These are phyloP conservation scores for Sphagnum fallax DNA, from an alignment of 228 moss, liverwort and hornwort genomes.

Conservation along the genomic window DNA sequence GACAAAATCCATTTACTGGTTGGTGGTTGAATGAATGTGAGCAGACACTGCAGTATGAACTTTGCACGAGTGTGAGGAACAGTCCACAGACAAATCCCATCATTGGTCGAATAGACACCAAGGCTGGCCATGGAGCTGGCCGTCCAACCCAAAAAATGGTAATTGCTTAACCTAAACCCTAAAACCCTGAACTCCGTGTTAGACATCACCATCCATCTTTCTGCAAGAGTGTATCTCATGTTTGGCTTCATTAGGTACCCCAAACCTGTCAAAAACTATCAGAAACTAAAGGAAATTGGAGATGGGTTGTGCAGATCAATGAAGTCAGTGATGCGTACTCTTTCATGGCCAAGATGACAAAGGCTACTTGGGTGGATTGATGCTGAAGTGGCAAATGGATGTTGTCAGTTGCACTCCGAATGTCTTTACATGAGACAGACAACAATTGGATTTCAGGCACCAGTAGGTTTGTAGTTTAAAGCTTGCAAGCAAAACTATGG, in stretches of 20 bases:
- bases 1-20: no score
- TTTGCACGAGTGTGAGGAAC: constrained; percentile 35
- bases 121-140: constrained; percentile 93
- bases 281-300: background rate
- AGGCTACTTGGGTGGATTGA: constrained; percentile 69
- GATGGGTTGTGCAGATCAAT: constrained; percentile 56
- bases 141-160: constrained; percentile 81
- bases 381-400: no score
- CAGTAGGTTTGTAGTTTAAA: no score
- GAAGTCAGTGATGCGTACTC: constrained; percentile 78
- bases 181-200: no score
- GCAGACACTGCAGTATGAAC: constrained; percentile 80
- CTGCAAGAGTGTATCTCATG: no score
- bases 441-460: no score
- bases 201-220: no score
- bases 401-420: no score
- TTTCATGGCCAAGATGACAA: constrained; percentile 67
- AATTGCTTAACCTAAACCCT: background rate
- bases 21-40: background rate
- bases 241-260: background rate
- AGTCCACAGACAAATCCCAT: constrained; percentile 71
- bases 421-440: no score
- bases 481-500: no score
- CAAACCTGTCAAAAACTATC: no score
- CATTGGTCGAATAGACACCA: constrained; percentile 76